phyloP scores from a whole-genome alignment of 2,329 filamentous ascomycete genomes.

The Calonectria pseudoreteaudii region DNA sequence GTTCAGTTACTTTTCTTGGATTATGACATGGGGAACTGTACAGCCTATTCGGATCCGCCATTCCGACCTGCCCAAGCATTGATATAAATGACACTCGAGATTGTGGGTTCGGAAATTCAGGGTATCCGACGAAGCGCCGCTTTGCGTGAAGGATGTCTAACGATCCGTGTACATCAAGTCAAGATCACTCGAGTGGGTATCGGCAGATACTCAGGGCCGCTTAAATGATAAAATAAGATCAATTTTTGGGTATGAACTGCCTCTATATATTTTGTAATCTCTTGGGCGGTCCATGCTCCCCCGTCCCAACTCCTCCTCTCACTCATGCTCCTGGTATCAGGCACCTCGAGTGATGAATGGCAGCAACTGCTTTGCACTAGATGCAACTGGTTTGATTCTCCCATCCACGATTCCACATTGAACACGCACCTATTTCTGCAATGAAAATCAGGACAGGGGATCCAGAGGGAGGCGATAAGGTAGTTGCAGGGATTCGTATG shows the following conservation, averaged over 20 bases:
- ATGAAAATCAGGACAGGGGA: background rate
- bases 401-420: slow-evolving; percentile 8
- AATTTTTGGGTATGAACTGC: slow-evolving; percentile 21
- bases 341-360: background rate
- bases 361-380: slow-evolving; percentile 14
- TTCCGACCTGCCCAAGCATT: background rate
- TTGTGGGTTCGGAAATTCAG: background rate
- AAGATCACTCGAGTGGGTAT: background rate
- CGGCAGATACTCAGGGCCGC: background rate
- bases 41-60: background rate
- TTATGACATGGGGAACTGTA: background rate
- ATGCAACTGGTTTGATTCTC: slow-evolving; percentile 2
- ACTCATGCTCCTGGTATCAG: background rate
- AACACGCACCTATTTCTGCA: slow-evolving; percentile 6
- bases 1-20: slow-evolving; percentile 25
- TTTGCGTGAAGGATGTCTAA: background rate
- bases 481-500: background rate
- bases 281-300: background rate
- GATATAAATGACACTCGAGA: background rate
- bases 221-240: background rate
- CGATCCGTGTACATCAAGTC: background rate
- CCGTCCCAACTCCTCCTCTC: background rate
- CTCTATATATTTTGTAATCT: slow-evolving; percentile 19
- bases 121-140: background rate
- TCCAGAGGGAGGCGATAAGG: background rate